Evolutionary conservation across 306 rosid genomes (phyloP).

Genomic region (Casuarina glauca): DNA sequence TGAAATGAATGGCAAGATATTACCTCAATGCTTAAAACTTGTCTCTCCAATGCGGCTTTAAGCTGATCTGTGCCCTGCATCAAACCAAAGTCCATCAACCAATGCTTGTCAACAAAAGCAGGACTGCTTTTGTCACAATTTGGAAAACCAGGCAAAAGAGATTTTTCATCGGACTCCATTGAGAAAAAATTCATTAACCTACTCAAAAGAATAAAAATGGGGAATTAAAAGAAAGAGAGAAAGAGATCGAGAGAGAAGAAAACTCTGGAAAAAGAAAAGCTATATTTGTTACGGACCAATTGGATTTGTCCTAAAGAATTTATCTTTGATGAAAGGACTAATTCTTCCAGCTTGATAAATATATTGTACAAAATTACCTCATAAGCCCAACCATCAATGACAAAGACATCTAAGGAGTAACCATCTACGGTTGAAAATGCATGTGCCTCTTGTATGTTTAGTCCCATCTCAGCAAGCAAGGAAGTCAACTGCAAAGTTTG

Average conservation of each 20-base stretch:
- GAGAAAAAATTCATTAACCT: neutral
- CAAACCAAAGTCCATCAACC: conserved; percentile 33
- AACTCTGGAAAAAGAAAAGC: neutral
- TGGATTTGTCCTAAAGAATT: neutral
- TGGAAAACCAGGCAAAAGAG: neutral
- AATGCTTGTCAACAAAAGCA: neutral
- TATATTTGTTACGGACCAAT: neutral
- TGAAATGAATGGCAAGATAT: conserved; percentile 19
- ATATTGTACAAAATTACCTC: conserved; percentile 56
- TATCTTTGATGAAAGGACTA: conserved; percentile 2
- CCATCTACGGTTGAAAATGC: conserved; percentile 95
- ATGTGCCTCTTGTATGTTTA: conserved; percentile 98
- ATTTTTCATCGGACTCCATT: neutral
- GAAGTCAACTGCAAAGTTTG: conserved; percentile 76
- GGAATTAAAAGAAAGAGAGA: neutral
- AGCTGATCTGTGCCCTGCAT: conserved; percentile 85
- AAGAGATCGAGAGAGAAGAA: neutral
- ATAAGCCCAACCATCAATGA: conserved; percentile 97
- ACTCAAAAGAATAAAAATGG: neutral
- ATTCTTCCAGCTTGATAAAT: neutral
- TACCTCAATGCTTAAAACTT: conserved; percentile 77
- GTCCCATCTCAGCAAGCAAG: conserved; percentile 94
- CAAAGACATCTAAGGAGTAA: conserved; percentile 96
- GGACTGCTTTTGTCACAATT: neutral
- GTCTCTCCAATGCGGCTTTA: conserved; percentile 62